Conservation (phyloP, 1,284 basidiomycete species). For the Fomitopsis schrenkii region DNA sequence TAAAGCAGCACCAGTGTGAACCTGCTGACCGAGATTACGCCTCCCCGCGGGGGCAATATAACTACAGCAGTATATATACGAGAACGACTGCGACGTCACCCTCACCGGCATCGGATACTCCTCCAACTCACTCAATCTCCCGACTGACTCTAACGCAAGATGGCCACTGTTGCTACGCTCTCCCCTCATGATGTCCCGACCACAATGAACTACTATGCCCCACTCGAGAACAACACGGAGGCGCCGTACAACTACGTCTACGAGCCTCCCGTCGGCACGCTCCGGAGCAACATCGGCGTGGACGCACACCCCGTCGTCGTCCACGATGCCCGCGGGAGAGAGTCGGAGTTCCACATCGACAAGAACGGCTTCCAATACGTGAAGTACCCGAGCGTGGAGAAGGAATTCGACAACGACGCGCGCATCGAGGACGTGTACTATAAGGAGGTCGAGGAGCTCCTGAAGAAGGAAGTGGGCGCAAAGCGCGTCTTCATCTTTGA, state of each 20-base stretch:
- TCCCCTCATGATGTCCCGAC: constrained; percentile 27
- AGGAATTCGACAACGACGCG: constrained; percentile 38
- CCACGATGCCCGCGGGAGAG: constrained; percentile 31
- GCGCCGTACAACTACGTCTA: constrained; percentile 25
- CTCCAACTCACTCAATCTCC: not conserved
- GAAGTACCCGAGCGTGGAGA: constrained; percentile 31
- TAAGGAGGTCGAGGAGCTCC: constrained; percentile 38
- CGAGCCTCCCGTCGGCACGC: constrained; percentile 19
- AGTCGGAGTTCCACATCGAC: constrained; percentile 33
- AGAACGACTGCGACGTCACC: not conserved
- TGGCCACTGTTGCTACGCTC: constrained; percentile 27
- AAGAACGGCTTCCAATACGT: constrained; percentile 40
- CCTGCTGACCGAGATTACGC: constrained; percentile 3
- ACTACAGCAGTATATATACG: not conserved
- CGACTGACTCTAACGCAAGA: constrained; percentile 1
- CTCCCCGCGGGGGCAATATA: not conserved
- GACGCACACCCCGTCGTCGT: constrained; percentile 23
- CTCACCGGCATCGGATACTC: not conserved
- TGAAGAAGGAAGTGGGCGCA: constrained; percentile 39
- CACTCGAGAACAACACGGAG: constrained; percentile 17
- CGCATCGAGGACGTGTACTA: constrained; percentile 35
- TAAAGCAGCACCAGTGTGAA: not conserved
- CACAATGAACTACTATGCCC: constrained; percentile 28
- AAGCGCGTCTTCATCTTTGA: constrained; percentile 41
- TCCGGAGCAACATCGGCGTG: constrained; percentile 20